These are phyloP conservation scores for Hygrocybe punicea DNA, from an alignment of 768 basidiomycete genomes.

Conservation along the genomic window DNA sequence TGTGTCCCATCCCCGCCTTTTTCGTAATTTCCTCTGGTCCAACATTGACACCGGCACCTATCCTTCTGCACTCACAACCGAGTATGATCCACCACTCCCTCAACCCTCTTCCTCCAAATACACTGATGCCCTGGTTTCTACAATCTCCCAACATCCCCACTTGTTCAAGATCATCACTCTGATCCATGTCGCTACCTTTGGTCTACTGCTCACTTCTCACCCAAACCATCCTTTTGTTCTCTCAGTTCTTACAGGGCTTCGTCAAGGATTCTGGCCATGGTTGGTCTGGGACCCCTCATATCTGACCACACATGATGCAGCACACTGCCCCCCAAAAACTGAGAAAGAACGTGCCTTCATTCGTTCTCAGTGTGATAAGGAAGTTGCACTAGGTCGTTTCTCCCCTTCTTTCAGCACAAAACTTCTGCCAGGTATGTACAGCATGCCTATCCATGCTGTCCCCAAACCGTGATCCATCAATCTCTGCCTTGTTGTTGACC, in stretches of 20 bases:
- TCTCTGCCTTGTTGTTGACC: conserved; percentile 39
- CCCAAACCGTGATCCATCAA: conserved; percentile 36
- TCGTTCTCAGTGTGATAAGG: conserved; percentile 22
- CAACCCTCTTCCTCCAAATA: background rate
- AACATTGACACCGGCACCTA: background rate
- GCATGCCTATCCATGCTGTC: too few species aligned
- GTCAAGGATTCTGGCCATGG: conserved; percentile 21
- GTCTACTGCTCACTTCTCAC: conserved; percentile 18
- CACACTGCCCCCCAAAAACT: conserved; percentile 19
- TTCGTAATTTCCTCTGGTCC: too few species aligned
- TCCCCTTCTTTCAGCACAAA: too few species aligned
- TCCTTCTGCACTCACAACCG: conserved; percentile 3
- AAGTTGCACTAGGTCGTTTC: too few species aligned
- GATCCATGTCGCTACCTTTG: conserved; percentile 20
- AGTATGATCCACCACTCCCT: background rate
- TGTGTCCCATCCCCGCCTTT: too few species aligned
- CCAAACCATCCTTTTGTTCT: conserved; percentile 29
- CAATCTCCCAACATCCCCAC: conserved; percentile 5
- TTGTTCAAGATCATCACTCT: conserved; percentile 24
- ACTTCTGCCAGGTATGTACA: too few species aligned
- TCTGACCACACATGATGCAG: conserved; percentile 16
- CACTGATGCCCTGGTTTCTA: background rate
- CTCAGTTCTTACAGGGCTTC: conserved; percentile 14
- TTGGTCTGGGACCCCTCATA: conserved; percentile 47
- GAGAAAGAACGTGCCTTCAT: conserved; percentile 25